A percentile compares a stretch with the other conserved stretches of the same genome.
Conservation (phyloP, 1,284 basidiomycete genomes). For the Ceraceosorus bombacis region DNA sequence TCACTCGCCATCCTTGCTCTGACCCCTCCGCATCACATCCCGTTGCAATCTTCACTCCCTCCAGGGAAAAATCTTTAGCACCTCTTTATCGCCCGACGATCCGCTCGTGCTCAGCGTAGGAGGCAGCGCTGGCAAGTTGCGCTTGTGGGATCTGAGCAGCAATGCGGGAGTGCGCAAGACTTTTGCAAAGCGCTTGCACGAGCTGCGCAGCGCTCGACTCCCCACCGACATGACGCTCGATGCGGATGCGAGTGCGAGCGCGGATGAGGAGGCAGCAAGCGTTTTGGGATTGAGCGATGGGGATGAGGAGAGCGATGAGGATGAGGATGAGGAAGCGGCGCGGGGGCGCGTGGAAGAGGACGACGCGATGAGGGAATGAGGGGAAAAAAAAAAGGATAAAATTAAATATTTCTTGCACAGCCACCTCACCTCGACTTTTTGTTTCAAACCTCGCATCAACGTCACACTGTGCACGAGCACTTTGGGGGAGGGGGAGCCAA, state of each 20-base stretch:
- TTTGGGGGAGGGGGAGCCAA: no score
- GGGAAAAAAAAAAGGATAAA: no score
- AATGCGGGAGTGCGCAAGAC: slow-evolving; percentile 48
- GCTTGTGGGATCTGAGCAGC: slow-evolving; percentile 71
- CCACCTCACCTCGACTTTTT: no score
- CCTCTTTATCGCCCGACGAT: slow-evolving; percentile 84
- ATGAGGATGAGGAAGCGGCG: slow-evolving; percentile 22
- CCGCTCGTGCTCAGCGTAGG: slow-evolving; percentile 87
- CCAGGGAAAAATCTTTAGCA: slow-evolving; percentile 81
- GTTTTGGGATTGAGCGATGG: slow-evolving; percentile 28
- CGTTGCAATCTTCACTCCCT: no score
- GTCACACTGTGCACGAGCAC: no score
- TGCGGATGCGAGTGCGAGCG: slow-evolving; percentile 5
- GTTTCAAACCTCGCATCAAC: no score
- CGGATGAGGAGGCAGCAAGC: slow-evolving; percentile 19
- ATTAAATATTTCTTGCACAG: no score
- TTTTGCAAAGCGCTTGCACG: slow-evolving; percentile 46
- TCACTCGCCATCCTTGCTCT: not conserved
- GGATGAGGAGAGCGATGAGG: slow-evolving; percentile 24
- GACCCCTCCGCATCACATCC: not conserved
- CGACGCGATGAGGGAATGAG: slow-evolving; percentile 21
- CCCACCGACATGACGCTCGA: slow-evolving; percentile 11
- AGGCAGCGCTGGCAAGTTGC: slow-evolving; percentile 82
- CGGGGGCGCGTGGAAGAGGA: slow-evolving; percentile 9
- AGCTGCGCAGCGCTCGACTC: slow-evolving; percentile 8